phyloP scores from a whole-genome alignment of 257 asterid genomes.

The Nicotiana paniculata region DNA sequence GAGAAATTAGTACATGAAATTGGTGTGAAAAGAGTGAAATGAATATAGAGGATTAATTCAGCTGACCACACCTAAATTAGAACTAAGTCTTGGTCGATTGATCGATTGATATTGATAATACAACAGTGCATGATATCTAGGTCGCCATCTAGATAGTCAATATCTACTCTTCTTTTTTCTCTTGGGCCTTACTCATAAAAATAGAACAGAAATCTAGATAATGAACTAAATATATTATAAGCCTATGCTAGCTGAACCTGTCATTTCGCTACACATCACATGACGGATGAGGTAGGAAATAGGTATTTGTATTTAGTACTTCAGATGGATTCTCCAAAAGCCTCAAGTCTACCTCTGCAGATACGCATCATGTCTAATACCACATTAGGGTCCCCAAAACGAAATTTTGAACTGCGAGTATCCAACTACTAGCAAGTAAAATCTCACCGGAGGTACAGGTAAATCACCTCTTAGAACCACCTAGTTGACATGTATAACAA shows the following conservation, averaged over 20 bases:
- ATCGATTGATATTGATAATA: background rate
- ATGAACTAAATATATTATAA: background rate
- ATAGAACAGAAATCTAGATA: background rate
- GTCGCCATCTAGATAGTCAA: background rate
- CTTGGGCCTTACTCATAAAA: background rate
- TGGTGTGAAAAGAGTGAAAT: background rate
- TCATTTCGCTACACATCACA: background rate
- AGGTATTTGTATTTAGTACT: background rate
- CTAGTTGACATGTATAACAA: background rate
- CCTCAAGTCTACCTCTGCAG: background rate
- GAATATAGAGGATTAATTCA: background rate
- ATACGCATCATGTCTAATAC: background rate
- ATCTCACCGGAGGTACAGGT: background rate
- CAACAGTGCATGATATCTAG: background rate
- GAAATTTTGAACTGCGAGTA: background rate
- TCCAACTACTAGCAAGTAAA: background rate
- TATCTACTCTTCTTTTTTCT: background rate
- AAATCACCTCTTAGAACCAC: background rate
- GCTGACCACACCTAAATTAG: background rate
- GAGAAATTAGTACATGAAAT: constrained; percentile 1
- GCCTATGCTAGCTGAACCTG: background rate
- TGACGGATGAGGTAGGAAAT: background rate
- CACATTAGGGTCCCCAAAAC: background rate
- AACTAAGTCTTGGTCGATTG: background rate
- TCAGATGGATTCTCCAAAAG: background rate